phyloP scores from a whole-genome alignment of 1,139 yeast genomes.

The Kodamaea ohmeri region DNA sequence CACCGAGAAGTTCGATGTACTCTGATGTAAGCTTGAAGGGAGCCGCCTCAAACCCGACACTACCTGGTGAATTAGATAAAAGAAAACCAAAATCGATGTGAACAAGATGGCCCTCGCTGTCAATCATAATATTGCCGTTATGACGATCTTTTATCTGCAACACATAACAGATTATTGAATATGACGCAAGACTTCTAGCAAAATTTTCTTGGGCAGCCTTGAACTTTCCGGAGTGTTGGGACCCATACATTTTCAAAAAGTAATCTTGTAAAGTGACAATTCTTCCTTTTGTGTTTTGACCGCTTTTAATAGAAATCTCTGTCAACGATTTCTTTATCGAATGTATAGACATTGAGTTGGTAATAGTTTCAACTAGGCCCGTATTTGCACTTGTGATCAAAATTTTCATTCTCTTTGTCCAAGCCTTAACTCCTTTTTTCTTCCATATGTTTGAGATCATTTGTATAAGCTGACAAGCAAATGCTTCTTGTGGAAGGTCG shows the following conservation, averaged over 20 bases:
- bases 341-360: conserved; percentile 88
- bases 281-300: conserved; percentile 64
- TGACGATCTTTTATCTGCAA: conserved; percentile 93
- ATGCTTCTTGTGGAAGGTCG: conserved; percentile 94
- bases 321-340: conserved; percentile 91
- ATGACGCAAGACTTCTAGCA: conserved; percentile 81
- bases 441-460: conserved; percentile 87
- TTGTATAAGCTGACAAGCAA: conserved; percentile 90
- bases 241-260: conserved; percentile 72
- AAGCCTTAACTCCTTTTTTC: conserved; percentile 53
- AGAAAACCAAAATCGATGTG: conserved; percentile 96
- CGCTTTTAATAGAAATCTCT: conserved; percentile 61
- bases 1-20: conserved; percentile 84
- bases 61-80: conserved; percentile 91
- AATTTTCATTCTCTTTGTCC: conserved; percentile 94
- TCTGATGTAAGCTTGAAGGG: conserved; percentile 90
- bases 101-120: conserved; percentile 89
- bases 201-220: conserved; percentile 78
- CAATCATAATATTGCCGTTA: conserved; percentile 93
- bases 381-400: conserved; percentile 85
- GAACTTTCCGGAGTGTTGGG: conserved; percentile 47
- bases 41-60: conserved; percentile 95
- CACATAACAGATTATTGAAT: conserved; percentile 82
- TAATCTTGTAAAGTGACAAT: conserved; percentile 76
- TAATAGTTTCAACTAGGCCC: conserved; percentile 92